Conservation (phyloP, 192 early-diverging fungal species). For the Podila clonocystis region DNA sequence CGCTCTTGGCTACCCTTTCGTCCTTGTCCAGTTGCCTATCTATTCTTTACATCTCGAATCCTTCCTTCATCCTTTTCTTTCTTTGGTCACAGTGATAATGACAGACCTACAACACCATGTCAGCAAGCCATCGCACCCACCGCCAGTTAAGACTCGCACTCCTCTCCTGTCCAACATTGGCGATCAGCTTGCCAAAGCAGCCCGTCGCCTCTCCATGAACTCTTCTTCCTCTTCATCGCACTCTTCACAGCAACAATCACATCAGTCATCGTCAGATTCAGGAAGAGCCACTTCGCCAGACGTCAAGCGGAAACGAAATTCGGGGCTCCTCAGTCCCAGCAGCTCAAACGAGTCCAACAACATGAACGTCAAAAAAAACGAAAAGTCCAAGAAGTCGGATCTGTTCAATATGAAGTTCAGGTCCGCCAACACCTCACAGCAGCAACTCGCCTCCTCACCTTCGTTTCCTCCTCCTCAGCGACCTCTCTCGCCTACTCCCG, state of each 20-base stretch:
- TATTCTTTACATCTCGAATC: too few relatives aligned
- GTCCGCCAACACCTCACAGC: conserved; percentile 5
- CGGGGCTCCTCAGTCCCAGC: neutral
- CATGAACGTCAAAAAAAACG: conserved; percentile 1
- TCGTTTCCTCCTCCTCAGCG: neutral
- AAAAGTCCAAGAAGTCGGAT: conserved; percentile 29
- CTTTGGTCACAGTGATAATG: neutral
- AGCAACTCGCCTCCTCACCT: neutral
- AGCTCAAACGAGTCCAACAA: conserved; percentile 3
- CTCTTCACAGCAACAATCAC: conserved; percentile 2
- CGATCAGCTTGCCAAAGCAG: conserved; percentile 41
- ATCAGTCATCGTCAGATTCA: too few relatives aligned
- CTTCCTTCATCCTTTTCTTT: neutral
- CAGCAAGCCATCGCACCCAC: conserved; percentile 15
- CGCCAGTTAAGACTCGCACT: conserved; percentile 30
- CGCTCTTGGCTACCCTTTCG: too few relatives aligned
- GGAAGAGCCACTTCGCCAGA: conserved; percentile 22
- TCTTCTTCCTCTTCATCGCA: conserved; percentile 11
- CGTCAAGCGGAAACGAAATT: conserved; percentile 23
- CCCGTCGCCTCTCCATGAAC: conserved; percentile 33
- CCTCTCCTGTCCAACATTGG: conserved; percentile 21
- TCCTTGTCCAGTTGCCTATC: too few relatives aligned
- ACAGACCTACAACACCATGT: neutral
- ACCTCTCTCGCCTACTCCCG: neutral
- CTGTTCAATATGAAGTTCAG: conserved; percentile 31